These are phyloP conservation scores for Nigrospora oryzae DNA, from an alignment of 2,329 filamentous ascomycete genomes.

Conservation along the genomic window DNA sequence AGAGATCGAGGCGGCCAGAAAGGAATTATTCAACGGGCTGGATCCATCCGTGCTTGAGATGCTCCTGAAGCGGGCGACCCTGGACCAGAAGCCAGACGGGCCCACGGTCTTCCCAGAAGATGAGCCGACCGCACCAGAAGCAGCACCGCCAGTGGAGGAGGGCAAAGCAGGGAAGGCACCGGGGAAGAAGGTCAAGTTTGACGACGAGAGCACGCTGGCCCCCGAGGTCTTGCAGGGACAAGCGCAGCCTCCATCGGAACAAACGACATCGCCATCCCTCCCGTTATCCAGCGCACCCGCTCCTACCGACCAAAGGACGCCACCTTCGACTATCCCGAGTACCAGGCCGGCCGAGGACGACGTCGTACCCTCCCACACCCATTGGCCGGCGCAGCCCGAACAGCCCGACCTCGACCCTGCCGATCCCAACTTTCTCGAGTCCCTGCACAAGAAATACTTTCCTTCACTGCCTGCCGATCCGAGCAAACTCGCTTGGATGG, in stretches of 20 bases:
- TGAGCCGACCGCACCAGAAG: neutral
- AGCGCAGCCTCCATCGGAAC: neutral
- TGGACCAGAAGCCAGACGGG: slow-evolving; percentile 50
- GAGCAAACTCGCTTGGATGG: slow-evolving; percentile 83
- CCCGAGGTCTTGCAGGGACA: too few relatives aligned
- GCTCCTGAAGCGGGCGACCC: slow-evolving; percentile 66
- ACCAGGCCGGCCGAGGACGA: slow-evolving; percentile 18
- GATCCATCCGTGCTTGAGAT: slow-evolving; percentile 69
- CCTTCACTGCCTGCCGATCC: slow-evolving; percentile 80
- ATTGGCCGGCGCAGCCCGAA: slow-evolving; percentile 50
- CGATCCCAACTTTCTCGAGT: slow-evolving; percentile 73
- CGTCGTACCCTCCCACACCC: slow-evolving; percentile 29
- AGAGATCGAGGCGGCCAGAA: slow-evolving; percentile 73
- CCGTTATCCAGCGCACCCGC: neutral
- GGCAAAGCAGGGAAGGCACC: slow-evolving; percentile 5
- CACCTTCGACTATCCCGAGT: too few relatives aligned
- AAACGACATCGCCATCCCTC: neutral
- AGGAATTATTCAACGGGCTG: slow-evolving; percentile 71
- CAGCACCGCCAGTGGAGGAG: neutral
- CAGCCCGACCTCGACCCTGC: slow-evolving; percentile 72
- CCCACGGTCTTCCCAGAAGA: slow-evolving; percentile 31
- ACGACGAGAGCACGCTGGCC: neutral
- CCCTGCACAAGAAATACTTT: slow-evolving; percentile 90
- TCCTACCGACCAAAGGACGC: neutral
- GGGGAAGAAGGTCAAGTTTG: neutral